These are phyloP conservation scores for Trichosporon coremiiforme DNA, from an alignment of 1,284 basidiomycete species.

Conservation along the genomic window DNA sequence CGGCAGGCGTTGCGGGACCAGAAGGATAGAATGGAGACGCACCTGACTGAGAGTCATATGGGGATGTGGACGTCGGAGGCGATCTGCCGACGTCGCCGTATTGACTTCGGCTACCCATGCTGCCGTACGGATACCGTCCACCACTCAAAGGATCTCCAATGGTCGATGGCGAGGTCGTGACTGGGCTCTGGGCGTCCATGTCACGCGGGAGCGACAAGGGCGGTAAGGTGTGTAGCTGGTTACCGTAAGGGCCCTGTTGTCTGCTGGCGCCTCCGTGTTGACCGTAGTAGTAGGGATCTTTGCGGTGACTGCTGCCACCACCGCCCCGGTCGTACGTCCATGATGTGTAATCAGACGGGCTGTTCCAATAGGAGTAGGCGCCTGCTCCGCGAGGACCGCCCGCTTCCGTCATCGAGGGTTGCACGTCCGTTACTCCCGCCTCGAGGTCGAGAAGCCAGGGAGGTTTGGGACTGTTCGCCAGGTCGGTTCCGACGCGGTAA, in stretches of 20 bases:
- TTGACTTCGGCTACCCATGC: slow-evolving; percentile 16
- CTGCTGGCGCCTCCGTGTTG: slow-evolving; percentile 2
- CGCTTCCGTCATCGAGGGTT: not conserved
- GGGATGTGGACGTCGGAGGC: slow-evolving; percentile 26
- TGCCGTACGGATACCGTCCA: slow-evolving; percentile 18
- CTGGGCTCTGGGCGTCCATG: slow-evolving; percentile 22
- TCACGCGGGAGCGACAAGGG: slow-evolving; percentile 20
- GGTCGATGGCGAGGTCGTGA: slow-evolving; percentile 8
- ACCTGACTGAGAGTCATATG: slow-evolving; percentile 27
- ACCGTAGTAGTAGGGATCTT: slow-evolving; percentile 23
- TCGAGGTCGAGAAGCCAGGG: slow-evolving; percentile 27
- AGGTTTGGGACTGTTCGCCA: slow-evolving; percentile 32
- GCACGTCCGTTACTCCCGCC: slow-evolving; percentile 22
- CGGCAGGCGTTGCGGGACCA: not conserved
- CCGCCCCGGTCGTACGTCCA: slow-evolving; percentile 22
- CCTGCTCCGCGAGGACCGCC: slow-evolving; percentile 21
- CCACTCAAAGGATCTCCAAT: slow-evolving; percentile 10
- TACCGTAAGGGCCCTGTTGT: slow-evolving; percentile 2
- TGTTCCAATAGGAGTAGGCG: slow-evolving; percentile 27
- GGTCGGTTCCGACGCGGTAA: slow-evolving; percentile 26
- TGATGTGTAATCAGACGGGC: slow-evolving; percentile 24
- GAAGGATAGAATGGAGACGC: slow-evolving; percentile 23
- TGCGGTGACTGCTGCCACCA: slow-evolving; percentile 12
- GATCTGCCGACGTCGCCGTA: slow-evolving; percentile 23
- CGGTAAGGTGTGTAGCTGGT: slow-evolving; percentile 10